Percentiles rank a stretch among this genome's conserved stretches.
phyloP scores from a whole-genome alignment of 352 stramenopile genomes.

The Phytopythium aichiense region DNA sequence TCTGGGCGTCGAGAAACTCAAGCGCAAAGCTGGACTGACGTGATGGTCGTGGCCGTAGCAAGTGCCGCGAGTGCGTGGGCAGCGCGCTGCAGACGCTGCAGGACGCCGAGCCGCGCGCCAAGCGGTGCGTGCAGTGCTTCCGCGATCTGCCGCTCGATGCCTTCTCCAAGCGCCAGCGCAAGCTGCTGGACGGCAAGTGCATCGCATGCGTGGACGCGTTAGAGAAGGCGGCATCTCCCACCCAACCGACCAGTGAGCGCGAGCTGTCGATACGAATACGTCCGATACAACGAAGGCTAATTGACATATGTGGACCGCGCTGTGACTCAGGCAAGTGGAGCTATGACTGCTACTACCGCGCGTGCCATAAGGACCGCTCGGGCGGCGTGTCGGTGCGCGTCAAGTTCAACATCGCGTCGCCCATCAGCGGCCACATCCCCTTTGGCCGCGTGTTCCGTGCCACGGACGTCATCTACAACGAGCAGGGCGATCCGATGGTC shows the following conservation, averaged over 20 bases:
- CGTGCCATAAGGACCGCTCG: constrained; percentile 60
- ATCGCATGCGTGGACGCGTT: constrained; percentile 46
- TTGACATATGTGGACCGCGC: neutral
- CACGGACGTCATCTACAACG: constrained; percentile 58
- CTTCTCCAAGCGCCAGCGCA: constrained; percentile 73
- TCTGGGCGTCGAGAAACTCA: neutral
- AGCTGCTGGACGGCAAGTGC: constrained; percentile 65
- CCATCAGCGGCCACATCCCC: constrained; percentile 53
- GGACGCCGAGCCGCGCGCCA: constrained; percentile 27
- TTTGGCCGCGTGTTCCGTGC: constrained; percentile 59
- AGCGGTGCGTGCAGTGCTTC: constrained; percentile 76
- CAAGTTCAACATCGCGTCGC: constrained; percentile 68
- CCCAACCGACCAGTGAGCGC: constrained; percentile 18
- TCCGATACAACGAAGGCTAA: neutral
- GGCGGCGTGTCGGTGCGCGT: constrained; percentile 61
- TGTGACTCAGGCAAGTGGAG: constrained; percentile 43
- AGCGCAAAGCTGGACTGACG: neutral
- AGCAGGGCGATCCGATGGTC: constrained; percentile 74
- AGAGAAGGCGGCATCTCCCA: constrained; percentile 25
- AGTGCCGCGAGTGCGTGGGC: constrained; percentile 55
- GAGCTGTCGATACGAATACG: too few species aligned
- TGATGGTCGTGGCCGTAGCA: constrained; percentile 23
- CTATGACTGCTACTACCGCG: constrained; percentile 63
- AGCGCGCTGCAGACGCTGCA: constrained; percentile 17
- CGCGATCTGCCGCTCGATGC: constrained; percentile 45